Base-by-base conservation (phyloP, 495 filamentous ascomycete species). In the Penicillium nucicola region DNA sequence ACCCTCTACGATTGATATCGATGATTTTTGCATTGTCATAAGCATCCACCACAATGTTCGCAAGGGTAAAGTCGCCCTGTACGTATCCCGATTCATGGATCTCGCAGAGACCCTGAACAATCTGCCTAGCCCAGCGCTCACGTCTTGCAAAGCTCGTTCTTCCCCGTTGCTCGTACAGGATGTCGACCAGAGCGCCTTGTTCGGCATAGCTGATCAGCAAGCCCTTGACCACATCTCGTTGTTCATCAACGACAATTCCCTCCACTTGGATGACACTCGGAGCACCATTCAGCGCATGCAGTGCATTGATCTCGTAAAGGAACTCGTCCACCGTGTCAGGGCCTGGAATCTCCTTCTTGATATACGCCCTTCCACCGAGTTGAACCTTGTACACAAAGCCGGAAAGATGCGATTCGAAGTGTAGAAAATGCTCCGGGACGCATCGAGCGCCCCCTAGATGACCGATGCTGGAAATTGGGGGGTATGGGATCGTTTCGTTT, bases 311-410 rank as follows among this genome's bases (percentile, higher is more conserved):
- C 66, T 98, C 93, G 70, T 98, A 98, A 11, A 97, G 76, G 61
- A 98, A 98, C 62, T 98, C 93, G 53, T 98, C 93, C 22, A 97
- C 85, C 0, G 88, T 93, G 65, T 98, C 92, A 0, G 93, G 95
- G 1, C 95, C 91, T 2, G 93, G 93, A 41, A 98, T 97, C 66
- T 98, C 93, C 61, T 98, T 98, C 68, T 98, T 98, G 70, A 98
- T 96, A 63, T 86, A 88, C 13, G 81, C 72, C 39, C 80, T 71
- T 32, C 81, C 85, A 48, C 77, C 69, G 22, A 90, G 78, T 8
- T 70, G 77, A 37, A 98, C 91, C 70, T 92, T 96, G 77, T 98
- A 98, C 28, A 98, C 93, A 65, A 97, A 98, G 0, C 93, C 93
- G 9, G 93, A 97, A 56, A 97, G 77, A 63, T 98, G 93, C 2